These are phyloP conservation scores for Asterophora lycoperdoides DNA, from an alignment of 768 basidiomycete species.

Conservation along the genomic window DNA sequence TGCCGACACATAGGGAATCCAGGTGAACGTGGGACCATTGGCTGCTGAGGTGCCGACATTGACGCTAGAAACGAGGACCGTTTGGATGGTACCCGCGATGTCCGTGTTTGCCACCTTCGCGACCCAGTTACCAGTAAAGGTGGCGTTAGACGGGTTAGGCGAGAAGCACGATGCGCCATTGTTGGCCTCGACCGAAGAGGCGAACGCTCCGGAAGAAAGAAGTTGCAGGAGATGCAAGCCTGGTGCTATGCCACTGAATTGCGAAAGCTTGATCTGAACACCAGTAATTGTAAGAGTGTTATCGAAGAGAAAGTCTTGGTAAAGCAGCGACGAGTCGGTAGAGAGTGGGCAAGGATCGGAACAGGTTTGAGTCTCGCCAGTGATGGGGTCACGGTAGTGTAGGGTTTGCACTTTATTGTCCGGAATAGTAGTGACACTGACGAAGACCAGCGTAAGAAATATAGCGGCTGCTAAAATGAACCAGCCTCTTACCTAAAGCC, in stretches of 20 bases:
- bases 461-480: slow-evolving; percentile 1
- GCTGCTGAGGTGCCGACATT: slow-evolving; percentile 56
- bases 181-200: slow-evolving; percentile 58
- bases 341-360: slow-evolving; percentile 74
- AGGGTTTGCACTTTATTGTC: slow-evolving; percentile 80
- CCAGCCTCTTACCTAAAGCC: slow-evolving; percentile 65
- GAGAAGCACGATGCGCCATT: slow-evolving; percentile 76
- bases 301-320: slow-evolving; percentile 91
- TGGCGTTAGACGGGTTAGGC: slow-evolving; percentile 65
- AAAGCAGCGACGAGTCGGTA: slow-evolving; percentile 69
- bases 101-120: slow-evolving; percentile 58
- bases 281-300: slow-evolving; percentile 70
- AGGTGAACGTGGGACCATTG: slow-evolving; percentile 76
- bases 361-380: slow-evolving; percentile 76
- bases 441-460: slow-evolving; percentile 10
- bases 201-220: slow-evolving; percentile 88
- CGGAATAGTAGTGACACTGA: slow-evolving; percentile 82
- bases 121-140: slow-evolving; percentile 68
- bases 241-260: slow-evolving; percentile 69
- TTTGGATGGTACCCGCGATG: slow-evolving; percentile 78
- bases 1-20: slow-evolving; percentile 89
- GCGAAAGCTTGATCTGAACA: slow-evolving; percentile 76
- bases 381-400: slow-evolving; percentile 71
- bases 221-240: slow-evolving; percentile 92
- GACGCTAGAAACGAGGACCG: slow-evolving; percentile 66